Base-by-base conservation (phyloP, 768 basidiomycete genomes). In the Gyrodon lividus region DNA sequence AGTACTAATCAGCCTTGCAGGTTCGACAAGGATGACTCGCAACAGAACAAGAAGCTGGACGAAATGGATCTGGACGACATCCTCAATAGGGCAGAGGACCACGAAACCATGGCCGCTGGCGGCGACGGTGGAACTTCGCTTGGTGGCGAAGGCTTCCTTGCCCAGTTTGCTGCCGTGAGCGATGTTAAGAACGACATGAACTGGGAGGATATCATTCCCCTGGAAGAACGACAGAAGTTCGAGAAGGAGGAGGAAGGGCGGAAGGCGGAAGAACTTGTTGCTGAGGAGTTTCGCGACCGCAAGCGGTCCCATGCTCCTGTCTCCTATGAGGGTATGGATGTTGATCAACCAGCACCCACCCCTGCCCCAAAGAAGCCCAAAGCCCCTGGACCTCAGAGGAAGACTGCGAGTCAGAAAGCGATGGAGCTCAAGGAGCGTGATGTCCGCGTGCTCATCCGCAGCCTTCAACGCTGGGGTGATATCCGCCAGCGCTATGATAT, bases 31-130 rank as follows among this genome's bases (percentile, higher is more conserved):
- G 96, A 98, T 70, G 95, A 97, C 69, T 79, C 77, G 50, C 84
- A 87, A 59, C 94, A 96, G 72, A 93, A 82, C 70, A 82, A 94
- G 73, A 98, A 98, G 73, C 84, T 99, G 34, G 96, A 96, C 64
- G 95, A 98, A 69, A 93, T 99, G 92, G 94, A 99, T 71, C 83
- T 99, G 20, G 97, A 98, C 70, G 97, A 98, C 60, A 94, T 99
- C 64, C 82, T 99, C 48, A 97, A 88, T 64, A 87, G 90, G 49
- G 97, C 97, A 22, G 97, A 99, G 71, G 92, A 89, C 62, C 97
- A 97, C 72, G 97, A 98, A 70, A 99, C 97, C 1, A 79, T 94
- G 59, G 84, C 85, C 8, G 83, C 85, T 30, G 82, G 77, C 40
- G 87, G 85, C 42, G 91, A 92, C 48, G 89, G 88, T 51, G 91